These are phyloP conservation scores for Entonaema liquescens DNA, from an alignment of 495 filamentous ascomycete genomes.

Conservation along the genomic window DNA sequence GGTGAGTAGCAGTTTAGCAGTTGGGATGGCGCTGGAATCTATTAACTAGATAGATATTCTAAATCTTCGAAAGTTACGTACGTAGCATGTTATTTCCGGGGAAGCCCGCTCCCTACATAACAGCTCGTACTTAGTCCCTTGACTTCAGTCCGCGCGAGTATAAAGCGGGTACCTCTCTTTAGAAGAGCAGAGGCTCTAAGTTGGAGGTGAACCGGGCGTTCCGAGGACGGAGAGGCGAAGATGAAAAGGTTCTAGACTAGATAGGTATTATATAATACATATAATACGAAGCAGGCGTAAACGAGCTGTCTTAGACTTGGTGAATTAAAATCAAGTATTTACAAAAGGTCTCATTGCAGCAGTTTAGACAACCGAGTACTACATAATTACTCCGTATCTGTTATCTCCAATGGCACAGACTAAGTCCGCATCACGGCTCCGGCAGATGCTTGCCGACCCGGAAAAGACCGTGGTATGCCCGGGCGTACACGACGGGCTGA, in stretches of 20 bases:
- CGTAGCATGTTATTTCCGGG: not conserved
- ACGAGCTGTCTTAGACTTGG: not conserved
- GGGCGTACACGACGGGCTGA: constrained; percentile 76
- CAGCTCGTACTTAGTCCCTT: not conserved
- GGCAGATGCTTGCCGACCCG: constrained; percentile 48
- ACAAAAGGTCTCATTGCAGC: not conserved
- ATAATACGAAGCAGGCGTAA: not conserved
- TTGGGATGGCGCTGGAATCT: not conserved
- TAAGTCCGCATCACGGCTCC: constrained; percentile 51
- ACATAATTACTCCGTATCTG: not conserved
- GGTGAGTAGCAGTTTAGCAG: not conserved
- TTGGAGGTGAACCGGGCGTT: constrained; percentile 3
- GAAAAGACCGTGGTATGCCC: constrained; percentile 65
- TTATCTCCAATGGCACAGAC: constrained; percentile 27
- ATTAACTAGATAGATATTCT: not conserved
- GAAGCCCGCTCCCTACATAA: not conserved
- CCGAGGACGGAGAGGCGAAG: constrained; percentile 22
- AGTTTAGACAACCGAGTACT: not conserved
- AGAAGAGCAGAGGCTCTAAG: not conserved
- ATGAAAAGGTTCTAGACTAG: not conserved
- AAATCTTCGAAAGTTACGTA: not conserved
- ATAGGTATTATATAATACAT: not conserved
- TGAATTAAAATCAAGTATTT: not conserved
- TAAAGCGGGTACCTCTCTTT: constrained; percentile 5
- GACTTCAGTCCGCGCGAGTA: not conserved